phyloP scores from a whole-genome alignment of 768 basidiomycete genomes.

The Psilocybe azurescens region DNA sequence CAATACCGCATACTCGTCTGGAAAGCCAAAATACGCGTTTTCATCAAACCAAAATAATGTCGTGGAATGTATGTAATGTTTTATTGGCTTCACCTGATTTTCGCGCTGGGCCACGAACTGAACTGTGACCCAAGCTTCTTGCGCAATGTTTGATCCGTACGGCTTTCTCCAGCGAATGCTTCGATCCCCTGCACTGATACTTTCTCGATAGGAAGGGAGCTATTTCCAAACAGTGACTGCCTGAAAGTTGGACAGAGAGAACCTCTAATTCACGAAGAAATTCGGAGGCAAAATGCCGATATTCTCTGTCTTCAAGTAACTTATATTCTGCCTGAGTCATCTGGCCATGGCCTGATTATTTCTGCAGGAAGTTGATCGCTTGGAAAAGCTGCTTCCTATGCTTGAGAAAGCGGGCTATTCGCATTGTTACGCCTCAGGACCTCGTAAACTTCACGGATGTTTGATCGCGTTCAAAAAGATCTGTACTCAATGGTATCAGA shows the following conservation, averaged over 20 bases:
- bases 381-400: slow-evolving; percentile 72
- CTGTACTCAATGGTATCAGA: slow-evolving; percentile 52
- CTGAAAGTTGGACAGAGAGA: slow-evolving; percentile 76
- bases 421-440: slow-evolving; percentile 70
- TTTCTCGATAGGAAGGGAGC: slow-evolving; percentile 63
- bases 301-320: slow-evolving; percentile 86
- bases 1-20: slow-evolving; percentile 23
- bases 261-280: slow-evolving; percentile 77
- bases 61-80: slow-evolving; percentile 78
- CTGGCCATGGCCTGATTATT: not conserved
- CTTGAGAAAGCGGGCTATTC: slow-evolving; percentile 70
- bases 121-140: slow-evolving; percentile 54
- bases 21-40: slow-evolving; percentile 23
- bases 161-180: slow-evolving; percentile 28
- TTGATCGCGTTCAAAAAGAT: slow-evolving; percentile 74
- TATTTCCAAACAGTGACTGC: slow-evolving; percentile 88
- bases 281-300: slow-evolving; percentile 76
- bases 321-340: slow-evolving; percentile 5
- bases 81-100: slow-evolving; percentile 10
- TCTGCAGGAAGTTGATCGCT: slow-evolving; percentile 83
- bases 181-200: not conserved
- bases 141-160: slow-evolving; percentile 82
- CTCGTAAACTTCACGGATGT: slow-evolving; percentile 83
- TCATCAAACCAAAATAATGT: slow-evolving; percentile 62
- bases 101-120: slow-evolving; percentile 12